Evolutionary conservation across 345 rosid species (phyloP).

Genomic region (Eucalyptus cloeziana): DNA sequence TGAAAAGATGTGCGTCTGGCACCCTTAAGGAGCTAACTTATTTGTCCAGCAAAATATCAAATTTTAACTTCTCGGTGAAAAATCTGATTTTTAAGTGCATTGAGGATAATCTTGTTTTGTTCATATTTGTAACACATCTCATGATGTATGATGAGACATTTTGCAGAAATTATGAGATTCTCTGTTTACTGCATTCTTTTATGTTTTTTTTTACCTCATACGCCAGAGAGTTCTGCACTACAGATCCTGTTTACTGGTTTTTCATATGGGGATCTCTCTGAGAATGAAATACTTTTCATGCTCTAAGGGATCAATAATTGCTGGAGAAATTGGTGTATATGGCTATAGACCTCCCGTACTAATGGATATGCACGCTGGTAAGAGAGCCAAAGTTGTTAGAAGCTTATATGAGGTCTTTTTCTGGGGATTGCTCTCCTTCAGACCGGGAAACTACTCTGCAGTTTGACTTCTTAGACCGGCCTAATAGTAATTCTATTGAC

Average conservation of each 20-base stretch:
- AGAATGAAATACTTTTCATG: slow-evolving; percentile 65
- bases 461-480: slow-evolving; percentile 7
- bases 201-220: neutral
- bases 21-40: too few relatives aligned
- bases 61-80: too few relatives aligned
- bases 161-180: too few relatives aligned
- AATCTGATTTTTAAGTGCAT: too few relatives aligned
- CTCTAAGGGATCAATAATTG: slow-evolving; percentile 72
- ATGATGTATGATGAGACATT: too few relatives aligned
- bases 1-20: too few relatives aligned
- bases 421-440: slow-evolving; percentile 78
- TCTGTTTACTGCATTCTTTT: neutral
- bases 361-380: slow-evolving; percentile 91
- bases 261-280: slow-evolving; percentile 78
- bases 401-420: slow-evolving; percentile 69
- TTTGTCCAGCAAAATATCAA: too few relatives aligned
- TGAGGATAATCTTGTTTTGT: too few relatives aligned
- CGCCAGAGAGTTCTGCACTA: neutral
- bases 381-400: slow-evolving; percentile 79
- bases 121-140: too few relatives aligned
- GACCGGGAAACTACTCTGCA: slow-evolving; percentile 85
- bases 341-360: slow-evolving; percentile 79
- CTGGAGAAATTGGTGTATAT: slow-evolving; percentile 81
- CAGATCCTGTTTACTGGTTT: slow-evolving; percentile 82
- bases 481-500: neutral